Base-by-base conservation (phyloP, 129 eudicot genomes). In the Arctium minus region DNA sequence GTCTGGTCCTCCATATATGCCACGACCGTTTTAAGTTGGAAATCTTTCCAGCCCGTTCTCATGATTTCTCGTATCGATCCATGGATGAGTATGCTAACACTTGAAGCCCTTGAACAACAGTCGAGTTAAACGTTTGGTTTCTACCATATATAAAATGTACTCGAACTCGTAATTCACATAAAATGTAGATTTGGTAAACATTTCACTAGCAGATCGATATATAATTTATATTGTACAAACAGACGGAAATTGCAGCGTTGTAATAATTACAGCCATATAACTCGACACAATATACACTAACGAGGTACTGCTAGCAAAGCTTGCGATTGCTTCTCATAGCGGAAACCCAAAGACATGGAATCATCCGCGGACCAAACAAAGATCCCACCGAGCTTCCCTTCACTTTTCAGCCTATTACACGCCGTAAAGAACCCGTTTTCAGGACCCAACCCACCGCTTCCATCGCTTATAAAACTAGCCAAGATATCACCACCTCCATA, bases 391-490 rank as follows among this genome's bases (percentile, higher is more conserved):
- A 89, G 91, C 65, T 89, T 60, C 64, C 82, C 81, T 69, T 73
- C 80, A 31, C 79, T 72, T 79, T 88, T 87, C 31, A 90, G 86
- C 85, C 65, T 78, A 75, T 78, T 73, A 73, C 91, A 90, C 2
- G 91, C 91, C 1, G 74, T 77, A 40, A 90, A 87, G 79, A 90
- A 87, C 11, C 91, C 91, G 22, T 81, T 68, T 35, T 83, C 68
- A 4, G 93, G 93, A 11, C 86, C 44, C 64, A 90, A 77, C 0
- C 93, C 93, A 4, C 87, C 83, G 79, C 86, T 89, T 64, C 85
- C 86, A 38, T 85, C 88, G 6, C 75, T 87, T 1, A 68, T 31
- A 60, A 87, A 82, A 56, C 91, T 87, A 15, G 88, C 90, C 82
- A 90, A 74, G 8, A 90, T 78, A 42, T 84, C 74, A 1, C 93